Conservation (phyloP, 2,329 filamentous ascomycete species). For the Iodosphaeria phyllophila region DNA sequence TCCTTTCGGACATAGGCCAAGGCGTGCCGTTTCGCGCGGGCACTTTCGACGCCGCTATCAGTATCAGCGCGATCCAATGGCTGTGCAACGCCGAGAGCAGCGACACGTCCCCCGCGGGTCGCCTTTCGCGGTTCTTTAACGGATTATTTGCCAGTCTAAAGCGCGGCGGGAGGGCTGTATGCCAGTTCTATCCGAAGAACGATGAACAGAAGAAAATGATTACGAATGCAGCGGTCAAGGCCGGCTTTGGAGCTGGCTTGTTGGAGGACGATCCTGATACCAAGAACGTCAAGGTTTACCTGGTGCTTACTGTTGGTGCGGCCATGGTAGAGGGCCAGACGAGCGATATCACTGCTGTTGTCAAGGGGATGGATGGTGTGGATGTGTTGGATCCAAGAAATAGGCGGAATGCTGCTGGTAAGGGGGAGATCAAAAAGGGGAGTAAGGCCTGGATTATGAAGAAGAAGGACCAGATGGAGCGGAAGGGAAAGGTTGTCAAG, state of each 20-base stretch:
- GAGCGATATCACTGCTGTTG: slow-evolving; percentile 79
- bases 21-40: slow-evolving; percentile 87
- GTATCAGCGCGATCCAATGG: slow-evolving; percentile 95
- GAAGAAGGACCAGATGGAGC: slow-evolving; percentile 86
- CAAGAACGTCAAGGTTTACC: slow-evolving; percentile 91
- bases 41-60: slow-evolving; percentile 85
- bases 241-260: slow-evolving; percentile 87
- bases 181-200: slow-evolving; percentile 97
- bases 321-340: slow-evolving; percentile 26
- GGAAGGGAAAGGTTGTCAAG: slow-evolving; percentile 91
- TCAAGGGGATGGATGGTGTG: slow-evolving; percentile 75
- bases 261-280: slow-evolving; percentile 91
- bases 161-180: slow-evolving; percentile 76
- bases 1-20: slow-evolving; percentile 88
- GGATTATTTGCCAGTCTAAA: slow-evolving; percentile 72
- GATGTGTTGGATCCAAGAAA: slow-evolving; percentile 57
- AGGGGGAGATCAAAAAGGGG: slow-evolving; percentile 52
- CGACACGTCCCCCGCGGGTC: slow-evolving; percentile 62
- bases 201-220: slow-evolving; percentile 86
- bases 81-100: slow-evolving; percentile 86
- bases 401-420: slow-evolving; percentile 26
- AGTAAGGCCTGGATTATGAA: slow-evolving; percentile 68
- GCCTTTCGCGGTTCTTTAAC: slow-evolving; percentile 77
- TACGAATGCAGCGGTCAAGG: slow-evolving; percentile 71
- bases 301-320: slow-evolving; percentile 78